Conservation (phyloP, 345 rosid species). For the Kandelia obovata region DNA sequence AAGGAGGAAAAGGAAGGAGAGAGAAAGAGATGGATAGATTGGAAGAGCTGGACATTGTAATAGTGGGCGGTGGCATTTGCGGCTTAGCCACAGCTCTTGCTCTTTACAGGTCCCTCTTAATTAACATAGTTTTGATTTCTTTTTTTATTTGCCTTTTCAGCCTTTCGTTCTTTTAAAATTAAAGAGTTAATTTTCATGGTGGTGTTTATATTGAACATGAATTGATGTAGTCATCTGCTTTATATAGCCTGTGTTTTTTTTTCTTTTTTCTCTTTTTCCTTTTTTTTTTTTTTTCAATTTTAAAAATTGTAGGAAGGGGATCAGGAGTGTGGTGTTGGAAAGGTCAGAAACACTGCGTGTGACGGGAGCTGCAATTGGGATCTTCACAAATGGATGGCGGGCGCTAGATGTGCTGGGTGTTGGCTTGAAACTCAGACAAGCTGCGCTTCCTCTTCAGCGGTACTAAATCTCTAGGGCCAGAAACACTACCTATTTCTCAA, state of each 20-base stretch:
- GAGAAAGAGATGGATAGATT: conserved; percentile 9
- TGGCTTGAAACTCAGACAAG: conserved; percentile 39
- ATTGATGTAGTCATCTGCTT: no score
- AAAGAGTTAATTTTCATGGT: no score
- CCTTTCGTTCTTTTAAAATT: no score
- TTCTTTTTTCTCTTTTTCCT: no score
- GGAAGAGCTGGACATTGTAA: conserved; percentile 37
- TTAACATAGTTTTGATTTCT: not conserved
- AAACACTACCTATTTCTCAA: no score
- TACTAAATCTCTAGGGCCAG: not conserved
- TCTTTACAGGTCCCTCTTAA: conserved; percentile 43
- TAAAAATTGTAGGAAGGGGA: conserved; percentile 44
- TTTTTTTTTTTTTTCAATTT: no score
- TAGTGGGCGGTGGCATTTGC: conserved; percentile 56
- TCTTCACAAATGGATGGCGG: conserved; percentile 60
- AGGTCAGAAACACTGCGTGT: conserved; percentile 40
- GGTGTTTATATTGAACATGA: no score
- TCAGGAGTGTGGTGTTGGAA: conserved; percentile 50
- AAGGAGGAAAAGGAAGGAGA: not conserved
- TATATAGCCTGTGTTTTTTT: no score
- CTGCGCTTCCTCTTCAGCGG: conserved; percentile 28
- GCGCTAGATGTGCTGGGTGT: conserved; percentile 56
- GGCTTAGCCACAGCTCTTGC: conserved; percentile 66
- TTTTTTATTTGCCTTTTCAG: not conserved
- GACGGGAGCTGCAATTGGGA: conserved; percentile 44